Evolutionary conservation across 345 rosid species (phyloP), one percentile per base, ranked within the genome.

Genomic region (Lenwebbia sp.): DNA sequence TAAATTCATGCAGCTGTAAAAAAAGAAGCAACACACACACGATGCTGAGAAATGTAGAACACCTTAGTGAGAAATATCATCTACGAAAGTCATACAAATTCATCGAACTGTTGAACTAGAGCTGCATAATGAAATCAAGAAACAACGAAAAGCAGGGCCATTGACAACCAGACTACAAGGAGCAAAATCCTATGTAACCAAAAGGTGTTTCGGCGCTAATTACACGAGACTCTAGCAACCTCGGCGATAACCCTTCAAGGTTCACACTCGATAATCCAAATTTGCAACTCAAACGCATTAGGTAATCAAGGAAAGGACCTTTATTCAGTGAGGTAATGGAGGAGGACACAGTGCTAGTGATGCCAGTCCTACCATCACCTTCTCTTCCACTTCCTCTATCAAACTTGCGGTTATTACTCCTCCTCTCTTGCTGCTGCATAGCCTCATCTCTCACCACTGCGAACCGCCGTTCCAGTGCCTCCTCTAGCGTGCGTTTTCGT

Each of bases 371-470:
- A 49, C 11, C 28, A 49, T 28, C 54, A 30, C n/a, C 54, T 50
- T 58, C 87, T 50, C 50, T 83, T 15, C 82, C 78, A 4, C 50
- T 1, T 5, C 51, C 85, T 5, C 82, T 86, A 84, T 85, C 90
- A 51, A 25, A 33, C 37, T 12, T 65, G 40, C 21, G 75, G 41
- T 62, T 25, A 56, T 60, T 83, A 5, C 76, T 56, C 55, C 60
- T 86, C 57, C 75, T 47, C 52, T 82, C 62, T 3, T 57, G 87
- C 56, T 58, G 81, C 37, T 44, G 87, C 53, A 8, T 19, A 26
- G 58, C 56, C 76, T 86, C 85, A 21, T 85, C 87, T 86, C 83
- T 17, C 8, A 82, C 87, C 58, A 83, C 50, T 23, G 87, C 87
- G 40, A 57, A 83, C 19, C 87, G 65, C 55, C 85, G 82, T 26